Evolutionary conservation across 371 early-diverging fungal species (phyloP).

Genomic region (Pancytospora epiphaga): DNA sequence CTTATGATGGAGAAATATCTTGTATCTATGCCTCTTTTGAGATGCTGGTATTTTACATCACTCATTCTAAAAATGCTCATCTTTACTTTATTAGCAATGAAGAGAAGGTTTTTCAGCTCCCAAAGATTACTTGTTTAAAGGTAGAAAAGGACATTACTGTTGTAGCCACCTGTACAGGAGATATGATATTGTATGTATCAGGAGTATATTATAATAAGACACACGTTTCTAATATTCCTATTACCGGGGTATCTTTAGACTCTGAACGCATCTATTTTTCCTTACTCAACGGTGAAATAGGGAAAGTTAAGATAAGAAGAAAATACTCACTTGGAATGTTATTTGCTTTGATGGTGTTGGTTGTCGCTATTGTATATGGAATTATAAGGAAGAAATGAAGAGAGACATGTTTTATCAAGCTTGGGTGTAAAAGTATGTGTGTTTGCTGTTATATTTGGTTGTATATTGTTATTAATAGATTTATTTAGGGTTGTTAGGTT

Average conservation of each 20-base stretch:
- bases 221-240: constrained; percentile 34
- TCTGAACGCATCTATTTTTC: constrained; percentile 29
- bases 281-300: constrained; percentile 37
- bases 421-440: too few relatives aligned
- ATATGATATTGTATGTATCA: constrained; percentile 19
- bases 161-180: constrained; percentile 36
- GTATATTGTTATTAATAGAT: too few relatives aligned
- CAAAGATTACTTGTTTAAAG: constrained; percentile 39
- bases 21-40: constrained; percentile 10
- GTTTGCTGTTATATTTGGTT: too few relatives aligned
- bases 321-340: background rate
- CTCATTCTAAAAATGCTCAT: constrained; percentile 11
- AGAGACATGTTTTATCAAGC: too few relatives aligned
- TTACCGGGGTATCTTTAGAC: constrained; percentile 41
- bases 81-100: constrained; percentile 6
- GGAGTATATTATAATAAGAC: background rate
- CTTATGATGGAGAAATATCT: constrained; percentile 25
- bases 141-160: constrained; percentile 1
- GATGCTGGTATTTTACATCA: constrained; percentile 23
- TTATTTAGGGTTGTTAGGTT: too few relatives aligned
- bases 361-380: constrained; percentile 18
- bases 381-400: too few relatives aligned
- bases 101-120: constrained; percentile 11
- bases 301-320: constrained; percentile 1
- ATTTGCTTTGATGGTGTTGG: constrained; percentile 7